These are phyloP conservation scores for Penicillium antarcticum DNA, from an alignment of 495 filamentous ascomycete species.

Conservation along the genomic window DNA sequence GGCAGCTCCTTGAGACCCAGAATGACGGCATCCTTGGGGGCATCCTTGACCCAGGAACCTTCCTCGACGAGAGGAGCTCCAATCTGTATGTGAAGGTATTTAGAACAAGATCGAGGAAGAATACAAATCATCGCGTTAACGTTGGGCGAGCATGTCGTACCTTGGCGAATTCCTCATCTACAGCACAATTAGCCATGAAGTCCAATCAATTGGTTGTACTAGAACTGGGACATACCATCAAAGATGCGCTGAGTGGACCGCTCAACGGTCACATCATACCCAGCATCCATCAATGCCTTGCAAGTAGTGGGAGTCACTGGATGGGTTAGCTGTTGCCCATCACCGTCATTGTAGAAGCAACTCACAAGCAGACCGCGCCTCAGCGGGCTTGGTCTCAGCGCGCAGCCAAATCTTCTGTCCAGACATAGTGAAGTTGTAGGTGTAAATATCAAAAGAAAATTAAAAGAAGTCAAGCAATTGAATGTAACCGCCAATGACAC, in stretches of 20 bases:
- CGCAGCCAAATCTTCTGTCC: constrained; percentile 48
- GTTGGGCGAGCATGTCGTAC: constrained; percentile 17
- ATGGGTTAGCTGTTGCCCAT: constrained; percentile 4
- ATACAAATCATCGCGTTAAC: not conserved
- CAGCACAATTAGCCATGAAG: constrained; percentile 9
- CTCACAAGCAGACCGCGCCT: constrained; percentile 47
- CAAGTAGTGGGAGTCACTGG: constrained; percentile 65
- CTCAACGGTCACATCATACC: constrained; percentile 83
- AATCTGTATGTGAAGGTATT: constrained; percentile 27
- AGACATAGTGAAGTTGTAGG: constrained; percentile 28
- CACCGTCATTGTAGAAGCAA: constrained; percentile 9
- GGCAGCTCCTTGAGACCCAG: constrained; percentile 93
- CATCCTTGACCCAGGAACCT: constrained; percentile 71
- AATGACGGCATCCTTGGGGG: constrained; percentile 76
- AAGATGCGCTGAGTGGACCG: constrained; percentile 79
- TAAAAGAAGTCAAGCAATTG: constrained; percentile 1
- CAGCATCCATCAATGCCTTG: constrained; percentile 76
- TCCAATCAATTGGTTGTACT: not conserved
- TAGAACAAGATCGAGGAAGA: not conserved
- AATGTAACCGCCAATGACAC: constrained; percentile 27
- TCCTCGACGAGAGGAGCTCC: constrained; percentile 78
- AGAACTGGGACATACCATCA: constrained; percentile 49
- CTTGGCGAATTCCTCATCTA: constrained; percentile 54
- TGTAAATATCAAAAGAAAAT: constrained; percentile 2
- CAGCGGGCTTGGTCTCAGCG: constrained; percentile 48